These are phyloP conservation scores for Neofusicoccum parvum DNA, from an alignment of 2,329 filamentous ascomycete genomes.

Conservation along the genomic window DNA sequence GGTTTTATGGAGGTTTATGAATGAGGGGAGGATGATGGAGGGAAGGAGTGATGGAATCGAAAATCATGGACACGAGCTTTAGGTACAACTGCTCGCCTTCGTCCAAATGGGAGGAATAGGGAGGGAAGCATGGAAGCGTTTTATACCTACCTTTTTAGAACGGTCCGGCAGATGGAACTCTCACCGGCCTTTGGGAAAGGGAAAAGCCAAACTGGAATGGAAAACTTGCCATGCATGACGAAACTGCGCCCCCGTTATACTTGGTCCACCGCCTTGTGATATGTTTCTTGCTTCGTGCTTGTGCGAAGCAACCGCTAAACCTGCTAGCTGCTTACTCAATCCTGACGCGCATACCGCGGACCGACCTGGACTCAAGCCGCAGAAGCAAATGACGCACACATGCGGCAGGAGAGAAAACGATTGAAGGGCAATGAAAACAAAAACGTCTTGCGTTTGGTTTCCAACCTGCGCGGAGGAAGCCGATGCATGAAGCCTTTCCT, in stretches of 20 bases:
- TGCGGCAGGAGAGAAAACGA: too few relatives aligned
- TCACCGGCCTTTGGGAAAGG: background rate
- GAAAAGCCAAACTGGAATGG: background rate
- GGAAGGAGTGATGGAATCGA: background rate
- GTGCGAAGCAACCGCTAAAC: too few relatives aligned
- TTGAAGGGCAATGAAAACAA: too few relatives aligned
- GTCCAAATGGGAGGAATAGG: background rate
- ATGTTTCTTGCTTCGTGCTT: too few relatives aligned
- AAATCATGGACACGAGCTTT: constrained; percentile 13
- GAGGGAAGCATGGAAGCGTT: background rate
- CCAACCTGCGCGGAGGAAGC: too few relatives aligned
- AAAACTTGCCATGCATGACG: background rate
- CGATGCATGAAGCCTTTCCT: too few relatives aligned
- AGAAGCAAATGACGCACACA: background rate
- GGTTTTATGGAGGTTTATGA: background rate
- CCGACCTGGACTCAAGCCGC: background rate
- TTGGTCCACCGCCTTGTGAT: too few relatives aligned
- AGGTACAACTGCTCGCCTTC: constrained; percentile 2
- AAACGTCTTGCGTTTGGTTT: too few relatives aligned
- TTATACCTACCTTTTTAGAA: too few relatives aligned
- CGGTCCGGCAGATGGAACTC: too few relatives aligned
- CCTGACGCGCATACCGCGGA: background rate
- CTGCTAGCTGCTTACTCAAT: background rate
- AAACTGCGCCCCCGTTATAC: too few relatives aligned
- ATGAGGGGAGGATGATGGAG: background rate